A percentile compares a stretch with the other conserved stretches of the same genome.
phyloP scores from a whole-genome alignment of 2,329 filamentous ascomycete genomes.

The Purpureocillium takamizusanense region DNA sequence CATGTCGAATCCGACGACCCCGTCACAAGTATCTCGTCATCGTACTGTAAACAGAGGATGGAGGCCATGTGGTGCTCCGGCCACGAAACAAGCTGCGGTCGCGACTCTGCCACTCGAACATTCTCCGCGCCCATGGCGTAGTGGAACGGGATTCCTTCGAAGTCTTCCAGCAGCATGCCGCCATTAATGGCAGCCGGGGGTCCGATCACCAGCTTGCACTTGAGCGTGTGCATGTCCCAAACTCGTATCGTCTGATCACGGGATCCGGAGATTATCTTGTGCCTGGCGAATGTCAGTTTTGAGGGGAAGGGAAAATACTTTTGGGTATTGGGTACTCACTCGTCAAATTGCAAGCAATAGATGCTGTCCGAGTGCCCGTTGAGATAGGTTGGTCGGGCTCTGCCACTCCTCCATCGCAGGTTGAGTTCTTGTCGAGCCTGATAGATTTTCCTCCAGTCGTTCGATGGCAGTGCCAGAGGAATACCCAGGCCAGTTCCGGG shows the following conservation, averaged over 20 bases:
- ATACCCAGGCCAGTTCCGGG: slow-evolving; percentile 50
- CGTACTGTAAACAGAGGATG: slow-evolving; percentile 91
- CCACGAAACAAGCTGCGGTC: slow-evolving; percentile 48
- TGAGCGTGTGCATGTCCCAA: slow-evolving; percentile 86
- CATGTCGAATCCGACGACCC: slow-evolving; percentile 88
- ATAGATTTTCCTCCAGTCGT: slow-evolving; percentile 84
- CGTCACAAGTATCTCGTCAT: slow-evolving; percentile 85
- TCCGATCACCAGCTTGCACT: slow-evolving; percentile 80
- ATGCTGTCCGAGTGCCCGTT: slow-evolving; percentile 93
- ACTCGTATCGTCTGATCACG: slow-evolving; percentile 91
- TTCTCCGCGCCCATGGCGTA: slow-evolving; percentile 46
- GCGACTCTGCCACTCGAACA: slow-evolving; percentile 33
- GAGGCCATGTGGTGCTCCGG: slow-evolving; percentile 75
- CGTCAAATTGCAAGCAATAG: slow-evolving; percentile 96
- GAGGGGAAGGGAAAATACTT: not conserved
- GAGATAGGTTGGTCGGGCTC: slow-evolving; percentile 76
- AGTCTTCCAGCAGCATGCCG: slow-evolving; percentile 39
- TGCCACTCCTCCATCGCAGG: slow-evolving; percentile 68
- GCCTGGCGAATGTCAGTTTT: slow-evolving; percentile 32
- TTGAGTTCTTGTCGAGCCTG: slow-evolving; percentile 67
- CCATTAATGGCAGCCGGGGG: slow-evolving; percentile 56
- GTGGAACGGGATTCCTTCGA: slow-evolving; percentile 41
- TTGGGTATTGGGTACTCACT: slow-evolving; percentile 50
- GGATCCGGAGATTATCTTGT: slow-evolving; percentile 94
- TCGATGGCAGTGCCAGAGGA: slow-evolving; percentile 45